A percentile compares a stretch with the other conserved stretches of the same genome.
Evolutionary conservation across 495 filamentous ascomycete genomes (phyloP).

Genomic region (Podospora didyma): DNA sequence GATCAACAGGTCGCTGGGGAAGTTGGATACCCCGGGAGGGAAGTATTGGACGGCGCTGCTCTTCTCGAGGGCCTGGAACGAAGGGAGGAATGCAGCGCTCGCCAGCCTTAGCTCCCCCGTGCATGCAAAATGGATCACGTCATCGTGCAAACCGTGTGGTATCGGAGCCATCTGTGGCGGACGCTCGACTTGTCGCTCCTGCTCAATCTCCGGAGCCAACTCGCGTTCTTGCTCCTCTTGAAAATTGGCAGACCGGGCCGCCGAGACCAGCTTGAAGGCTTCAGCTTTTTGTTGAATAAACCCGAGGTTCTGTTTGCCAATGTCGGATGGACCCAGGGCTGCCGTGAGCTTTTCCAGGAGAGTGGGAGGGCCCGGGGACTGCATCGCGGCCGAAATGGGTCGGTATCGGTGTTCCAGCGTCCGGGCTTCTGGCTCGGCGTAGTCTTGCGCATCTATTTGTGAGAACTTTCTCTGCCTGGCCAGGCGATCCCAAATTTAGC

Average conservation of each 20-base stretch:
- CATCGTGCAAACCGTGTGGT: constrained; percentile 41
- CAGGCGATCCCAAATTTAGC: constrained; percentile 22
- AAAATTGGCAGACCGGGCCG: constrained; percentile 20
- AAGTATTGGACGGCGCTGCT: constrained; percentile 26
- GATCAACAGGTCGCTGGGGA: constrained; percentile 43
- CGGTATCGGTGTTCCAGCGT: constrained; percentile 22
- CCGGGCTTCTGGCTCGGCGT: constrained; percentile 37
- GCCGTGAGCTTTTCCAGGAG: neutral
- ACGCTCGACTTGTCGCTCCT: constrained; percentile 51
- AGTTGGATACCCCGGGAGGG: constrained; percentile 16
- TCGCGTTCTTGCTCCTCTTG: constrained; percentile 75
- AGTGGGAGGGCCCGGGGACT: neutral
- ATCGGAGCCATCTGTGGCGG: constrained; percentile 37
- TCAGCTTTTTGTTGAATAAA: neutral
- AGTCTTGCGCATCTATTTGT: constrained; percentile 31
- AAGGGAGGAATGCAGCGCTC: constrained; percentile 38
- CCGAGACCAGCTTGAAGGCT: neutral
- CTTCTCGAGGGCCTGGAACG: constrained; percentile 41
- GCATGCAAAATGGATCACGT: constrained; percentile 32
- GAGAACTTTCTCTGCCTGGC: constrained; percentile 8
- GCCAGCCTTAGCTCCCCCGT: constrained; percentile 7
- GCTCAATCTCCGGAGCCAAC: constrained; percentile 58
- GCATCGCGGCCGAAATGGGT: neutral
- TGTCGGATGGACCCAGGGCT: neutral
- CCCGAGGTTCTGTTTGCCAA: neutral